Evolutionary conservation across 208 protist species (phyloP).

Genomic region (Acanthamoeba divionensis): DNA sequence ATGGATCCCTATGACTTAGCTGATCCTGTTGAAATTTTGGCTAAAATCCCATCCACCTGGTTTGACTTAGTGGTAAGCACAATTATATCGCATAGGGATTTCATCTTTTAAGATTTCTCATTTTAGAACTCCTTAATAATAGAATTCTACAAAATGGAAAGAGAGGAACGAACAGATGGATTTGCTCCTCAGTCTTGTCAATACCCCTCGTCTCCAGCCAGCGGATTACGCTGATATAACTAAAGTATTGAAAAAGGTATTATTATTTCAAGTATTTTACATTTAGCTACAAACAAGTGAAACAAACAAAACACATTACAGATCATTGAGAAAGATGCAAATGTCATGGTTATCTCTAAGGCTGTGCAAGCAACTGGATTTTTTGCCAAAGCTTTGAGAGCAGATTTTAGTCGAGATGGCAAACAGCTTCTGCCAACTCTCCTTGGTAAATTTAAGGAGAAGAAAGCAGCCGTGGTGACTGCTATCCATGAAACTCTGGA

Average conservation of each 20-base stretch:
- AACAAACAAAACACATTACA: too few species aligned
- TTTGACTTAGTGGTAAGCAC: slow-evolving; percentile 52
- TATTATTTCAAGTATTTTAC: background rate
- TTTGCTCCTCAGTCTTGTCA: background rate
- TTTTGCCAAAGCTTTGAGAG: slow-evolving; percentile 52
- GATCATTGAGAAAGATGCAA: slow-evolving; percentile 52
- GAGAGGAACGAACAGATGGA: slow-evolving; percentile 63
- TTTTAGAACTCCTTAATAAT: too few species aligned
- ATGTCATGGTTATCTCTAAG: slow-evolving; percentile 52
- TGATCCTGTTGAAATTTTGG: slow-evolving; percentile 56
- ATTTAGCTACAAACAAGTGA: background rate
- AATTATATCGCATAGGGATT: background rate
- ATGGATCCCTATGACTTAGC: slow-evolving; percentile 56
- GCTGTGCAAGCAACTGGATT: slow-evolving; percentile 20
- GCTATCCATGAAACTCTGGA: slow-evolving; percentile 50
- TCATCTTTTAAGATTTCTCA: background rate
- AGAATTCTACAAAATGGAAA: slow-evolving; percentile 60
- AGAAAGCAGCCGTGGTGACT: slow-evolving; percentile 59
- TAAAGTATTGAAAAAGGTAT: slow-evolving; percentile 48
- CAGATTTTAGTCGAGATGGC: slow-evolving; percentile 18
- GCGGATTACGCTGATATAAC: slow-evolving; percentile 59
- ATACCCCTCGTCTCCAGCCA: slow-evolving; percentile 8
- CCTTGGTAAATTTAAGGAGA: slow-evolving; percentile 57
- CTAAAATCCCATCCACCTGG: slow-evolving; percentile 10
- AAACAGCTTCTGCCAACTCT: background rate